Percentiles rank a stretch among this genome's conserved stretches.
phyloP scores from a whole-genome alignment of 305 asterid genomes.

The Coffea humblotiana region DNA sequence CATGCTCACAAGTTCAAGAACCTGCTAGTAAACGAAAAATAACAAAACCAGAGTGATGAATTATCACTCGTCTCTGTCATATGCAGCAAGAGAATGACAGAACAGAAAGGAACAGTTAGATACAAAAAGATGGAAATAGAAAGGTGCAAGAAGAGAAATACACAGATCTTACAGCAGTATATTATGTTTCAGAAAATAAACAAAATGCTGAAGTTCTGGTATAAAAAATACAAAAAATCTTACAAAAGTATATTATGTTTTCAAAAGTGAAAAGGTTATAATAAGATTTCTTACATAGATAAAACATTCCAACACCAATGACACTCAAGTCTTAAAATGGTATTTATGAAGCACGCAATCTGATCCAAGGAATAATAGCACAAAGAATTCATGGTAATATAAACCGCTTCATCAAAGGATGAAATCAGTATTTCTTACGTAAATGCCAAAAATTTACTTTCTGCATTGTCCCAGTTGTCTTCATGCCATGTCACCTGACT shows the following conservation, averaged over 20 bases:
- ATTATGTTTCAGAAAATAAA: too few species aligned
- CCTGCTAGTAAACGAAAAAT: neutral
- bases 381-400: neutral
- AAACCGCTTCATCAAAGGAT: neutral
- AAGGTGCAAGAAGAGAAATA: neutral
- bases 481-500: slow-evolving; percentile 94
- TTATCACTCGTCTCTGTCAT: neutral
- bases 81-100: neutral
- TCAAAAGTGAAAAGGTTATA: neutral
- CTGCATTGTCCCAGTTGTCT: slow-evolving; percentile 80
- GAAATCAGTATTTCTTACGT: slow-evolving; percentile 56
- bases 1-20: neutral
- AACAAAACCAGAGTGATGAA: neutral
- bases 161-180: too few species aligned
- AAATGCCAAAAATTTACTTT: slow-evolving; percentile 94
- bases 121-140: neutral
- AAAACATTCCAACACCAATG: neutral
- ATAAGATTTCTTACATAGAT: neutral
- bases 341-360: neutral
- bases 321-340: neutral
- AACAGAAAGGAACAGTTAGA: neutral
- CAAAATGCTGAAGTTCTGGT: neutral
- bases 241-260: neutral
- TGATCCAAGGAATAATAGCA: neutral
- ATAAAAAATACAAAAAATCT: neutral